phyloP scores from a whole-genome alignment of 495 filamentous ascomycete genomes.

The Astrocystis sublimbata region DNA sequence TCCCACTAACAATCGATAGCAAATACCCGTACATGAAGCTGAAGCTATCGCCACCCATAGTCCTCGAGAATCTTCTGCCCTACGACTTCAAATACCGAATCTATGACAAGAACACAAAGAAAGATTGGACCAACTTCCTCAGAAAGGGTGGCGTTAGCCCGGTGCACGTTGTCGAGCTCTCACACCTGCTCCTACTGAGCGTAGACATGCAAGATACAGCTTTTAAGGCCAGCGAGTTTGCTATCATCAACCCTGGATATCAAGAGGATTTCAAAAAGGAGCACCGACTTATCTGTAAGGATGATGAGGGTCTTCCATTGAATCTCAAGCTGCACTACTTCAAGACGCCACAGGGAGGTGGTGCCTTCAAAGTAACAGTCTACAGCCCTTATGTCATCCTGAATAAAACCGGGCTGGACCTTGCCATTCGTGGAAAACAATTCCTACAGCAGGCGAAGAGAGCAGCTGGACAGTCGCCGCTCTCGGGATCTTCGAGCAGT shows the following conservation, averaged over 20 bases:
- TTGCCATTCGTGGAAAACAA: conserved; percentile 85
- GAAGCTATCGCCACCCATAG: conserved; percentile 84
- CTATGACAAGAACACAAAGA: conserved; percentile 95
- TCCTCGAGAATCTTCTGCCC: conserved; percentile 90
- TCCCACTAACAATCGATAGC: conserved; percentile 43
- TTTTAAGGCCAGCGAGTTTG: conserved; percentile 93
- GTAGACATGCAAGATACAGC: conserved; percentile 94
- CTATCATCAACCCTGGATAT: conserved; percentile 88
- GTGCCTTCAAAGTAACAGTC: conserved; percentile 91
- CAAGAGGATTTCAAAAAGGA: conserved; percentile 89
- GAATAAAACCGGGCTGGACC: conserved; percentile 89
- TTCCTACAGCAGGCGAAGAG: conserved; percentile 79
- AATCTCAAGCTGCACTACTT: conserved; percentile 88
- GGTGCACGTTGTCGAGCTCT: conserved; percentile 93
- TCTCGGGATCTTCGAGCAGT: conserved; percentile 37
- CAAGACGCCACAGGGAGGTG: conserved; percentile 88
- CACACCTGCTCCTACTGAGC: conserved; percentile 87
- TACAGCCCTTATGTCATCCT: conserved; percentile 92
- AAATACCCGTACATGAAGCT: conserved; percentile 94
- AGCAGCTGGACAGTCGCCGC: conserved; percentile 72
- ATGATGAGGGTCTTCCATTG: conserved; percentile 74
- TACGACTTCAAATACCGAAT: conserved; percentile 99
- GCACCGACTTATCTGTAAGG: conserved; percentile 74
- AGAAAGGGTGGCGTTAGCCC: conserved; percentile 94
- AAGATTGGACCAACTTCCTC: conserved; percentile 98